These are phyloP conservation scores for Citrus australasica DNA, from an alignment of 345 rosid genomes.

Conservation along the genomic window DNA sequence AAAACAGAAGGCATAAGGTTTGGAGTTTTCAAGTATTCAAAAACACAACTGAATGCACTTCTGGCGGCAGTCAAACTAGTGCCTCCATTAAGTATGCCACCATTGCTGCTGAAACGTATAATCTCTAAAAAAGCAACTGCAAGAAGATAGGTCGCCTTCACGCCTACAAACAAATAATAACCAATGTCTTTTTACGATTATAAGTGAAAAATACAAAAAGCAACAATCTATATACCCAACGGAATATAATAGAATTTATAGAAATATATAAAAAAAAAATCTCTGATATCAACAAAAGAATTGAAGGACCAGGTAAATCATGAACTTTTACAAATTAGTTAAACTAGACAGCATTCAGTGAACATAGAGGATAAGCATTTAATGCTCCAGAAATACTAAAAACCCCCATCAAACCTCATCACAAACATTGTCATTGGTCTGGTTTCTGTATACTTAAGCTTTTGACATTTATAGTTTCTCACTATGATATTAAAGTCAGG, in stretches of 20 bases:
- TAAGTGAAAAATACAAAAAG: conserved; percentile 4
- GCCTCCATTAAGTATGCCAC: conserved; percentile 92
- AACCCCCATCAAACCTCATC: neutral
- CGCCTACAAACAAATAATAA: conserved; percentile 50
- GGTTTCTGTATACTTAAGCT: neutral
- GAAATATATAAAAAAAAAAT: neutral
- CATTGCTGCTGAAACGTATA: conserved; percentile 94
- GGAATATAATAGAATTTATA: neutral
- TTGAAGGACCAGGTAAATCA: neutral
- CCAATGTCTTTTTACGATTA: neutral
- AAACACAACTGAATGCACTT: conserved; percentile 97
- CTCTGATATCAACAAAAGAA: neutral
- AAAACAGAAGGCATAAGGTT: conserved; percentile 86
- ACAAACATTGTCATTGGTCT: neutral
- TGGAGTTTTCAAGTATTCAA: conserved; percentile 95
- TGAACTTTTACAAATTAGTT: neutral
- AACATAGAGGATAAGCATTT: neutral
- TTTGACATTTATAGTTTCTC: neutral
- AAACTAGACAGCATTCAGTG: neutral
- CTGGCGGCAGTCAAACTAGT: conserved; percentile 60
- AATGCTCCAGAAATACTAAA: conserved; percentile 8
- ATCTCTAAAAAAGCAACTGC: conserved; percentile 97
- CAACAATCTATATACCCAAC: neutral
- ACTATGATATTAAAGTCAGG: neutral
- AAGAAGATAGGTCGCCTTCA: conserved; percentile 98